Percentiles rank a stretch among this genome's conserved stretches.
phyloP scores from a whole-genome alignment of 805 yeast species.

The Yarrowia porcina region DNA sequence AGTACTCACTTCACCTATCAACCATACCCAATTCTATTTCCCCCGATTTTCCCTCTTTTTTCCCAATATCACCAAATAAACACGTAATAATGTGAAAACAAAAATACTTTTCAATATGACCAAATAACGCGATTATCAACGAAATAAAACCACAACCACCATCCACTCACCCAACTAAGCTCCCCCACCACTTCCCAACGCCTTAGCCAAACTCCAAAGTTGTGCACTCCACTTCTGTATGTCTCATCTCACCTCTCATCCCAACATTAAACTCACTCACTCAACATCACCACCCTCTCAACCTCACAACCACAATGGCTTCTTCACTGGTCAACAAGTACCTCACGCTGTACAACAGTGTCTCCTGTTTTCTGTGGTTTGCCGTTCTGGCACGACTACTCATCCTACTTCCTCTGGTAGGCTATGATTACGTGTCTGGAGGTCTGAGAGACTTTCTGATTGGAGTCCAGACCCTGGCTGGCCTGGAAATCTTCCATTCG shows the following conservation, averaged over 20 bases:
- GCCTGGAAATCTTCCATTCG: slow-evolving; percentile 78
- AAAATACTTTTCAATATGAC: too few relatives aligned
- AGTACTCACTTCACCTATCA: too few relatives aligned
- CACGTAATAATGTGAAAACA: too few relatives aligned
- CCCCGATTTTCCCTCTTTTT: too few relatives aligned
- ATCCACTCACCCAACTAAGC: too few relatives aligned
- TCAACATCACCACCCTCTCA: not conserved
- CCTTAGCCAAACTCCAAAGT: too few relatives aligned
- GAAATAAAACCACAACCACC: too few relatives aligned
- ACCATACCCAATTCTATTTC: too few relatives aligned
- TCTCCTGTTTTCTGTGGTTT: slow-evolving; percentile 55
- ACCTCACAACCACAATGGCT: slow-evolving; percentile 13
- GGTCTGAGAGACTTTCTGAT: slow-evolving; percentile 59
- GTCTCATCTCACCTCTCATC: not conserved
- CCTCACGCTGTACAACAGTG: slow-evolving; percentile 50
- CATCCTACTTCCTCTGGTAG: slow-evolving; percentile 44
- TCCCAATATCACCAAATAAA: too few relatives aligned
- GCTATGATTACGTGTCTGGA: slow-evolving; percentile 65
- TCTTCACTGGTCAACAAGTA: slow-evolving; percentile 30
- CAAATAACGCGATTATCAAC: too few relatives aligned
- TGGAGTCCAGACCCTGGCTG: slow-evolving; percentile 70
- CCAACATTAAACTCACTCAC: not conserved
- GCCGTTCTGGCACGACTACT: slow-evolving; percentile 48
- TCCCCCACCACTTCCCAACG: too few relatives aligned
- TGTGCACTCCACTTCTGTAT: too few relatives aligned